A percentile compares a stretch with the other conserved stretches of the same genome.
These are phyloP conservation scores for Taphrina betulina DNA, from an alignment of 1,139 yeast species.

Conservation along the genomic window DNA sequence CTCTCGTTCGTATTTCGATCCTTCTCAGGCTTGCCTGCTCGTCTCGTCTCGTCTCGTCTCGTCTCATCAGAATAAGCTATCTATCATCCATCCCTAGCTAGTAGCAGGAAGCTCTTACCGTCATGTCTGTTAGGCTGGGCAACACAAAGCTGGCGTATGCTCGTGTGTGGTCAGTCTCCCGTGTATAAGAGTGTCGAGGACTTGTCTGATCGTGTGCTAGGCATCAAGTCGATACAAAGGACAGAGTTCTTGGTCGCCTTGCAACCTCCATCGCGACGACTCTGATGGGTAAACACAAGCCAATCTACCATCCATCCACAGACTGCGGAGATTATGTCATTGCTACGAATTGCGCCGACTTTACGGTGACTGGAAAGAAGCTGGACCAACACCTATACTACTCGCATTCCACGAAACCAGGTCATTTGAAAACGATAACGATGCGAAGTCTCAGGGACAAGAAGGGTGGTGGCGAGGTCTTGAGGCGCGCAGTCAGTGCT, in stretches of 20 bases:
- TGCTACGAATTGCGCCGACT: slow-evolving; percentile 82
- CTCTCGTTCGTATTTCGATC: no score
- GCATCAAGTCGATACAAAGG: slow-evolving; percentile 93
- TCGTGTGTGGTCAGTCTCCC: slow-evolving; percentile 14
- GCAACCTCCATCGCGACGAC: slow-evolving; percentile 86
- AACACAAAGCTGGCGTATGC: slow-evolving; percentile 25
- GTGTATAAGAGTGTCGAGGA: no score
- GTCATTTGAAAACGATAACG: slow-evolving; percentile 76
- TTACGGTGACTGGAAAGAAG: slow-evolving; percentile 81
- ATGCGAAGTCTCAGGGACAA: slow-evolving; percentile 75
- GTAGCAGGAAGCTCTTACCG: no score
- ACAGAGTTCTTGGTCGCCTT: slow-evolving; percentile 84
- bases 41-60: no score
- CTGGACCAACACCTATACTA: slow-evolving; percentile 81
- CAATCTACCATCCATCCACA: slow-evolving; percentile 67
- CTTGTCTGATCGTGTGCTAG: no score
- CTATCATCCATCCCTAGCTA: no score
- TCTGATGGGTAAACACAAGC: slow-evolving; percentile 94
- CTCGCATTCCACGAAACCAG: slow-evolving; percentile 89
- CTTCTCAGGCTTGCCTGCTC: no score
- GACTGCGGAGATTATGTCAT: slow-evolving; percentile 98
- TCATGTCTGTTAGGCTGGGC: slow-evolving; percentile 32
- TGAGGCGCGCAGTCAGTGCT: slow-evolving; percentile 84
- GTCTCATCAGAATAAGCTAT: no score
- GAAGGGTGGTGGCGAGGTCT: slow-evolving; percentile 80